phyloP scores from a whole-genome alignment of 1,139 yeast species.

The Kodamaea plutei region DNA sequence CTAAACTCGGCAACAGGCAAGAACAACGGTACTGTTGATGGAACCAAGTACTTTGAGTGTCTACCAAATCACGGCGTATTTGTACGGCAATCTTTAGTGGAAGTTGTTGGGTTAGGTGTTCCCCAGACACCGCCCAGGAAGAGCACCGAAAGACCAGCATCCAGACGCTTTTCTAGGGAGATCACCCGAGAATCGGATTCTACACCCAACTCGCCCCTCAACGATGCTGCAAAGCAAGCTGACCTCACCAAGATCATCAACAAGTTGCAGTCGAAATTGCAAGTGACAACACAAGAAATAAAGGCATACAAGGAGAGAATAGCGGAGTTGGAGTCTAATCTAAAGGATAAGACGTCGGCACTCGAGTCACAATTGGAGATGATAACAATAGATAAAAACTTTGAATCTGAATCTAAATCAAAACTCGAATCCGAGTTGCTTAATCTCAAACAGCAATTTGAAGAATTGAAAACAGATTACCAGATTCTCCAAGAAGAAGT shows the following conservation, averaged over 20 bases:
- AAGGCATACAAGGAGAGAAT: constrained; percentile 20
- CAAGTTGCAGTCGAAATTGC: constrained; percentile 40
- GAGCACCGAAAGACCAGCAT: not conserved
- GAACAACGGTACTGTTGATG: constrained; percentile 75
- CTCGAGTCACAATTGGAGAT: constrained; percentile 47
- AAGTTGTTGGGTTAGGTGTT: not conserved
- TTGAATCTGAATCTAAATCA: constrained; percentile 40
- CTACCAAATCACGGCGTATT: constrained; percentile 54
- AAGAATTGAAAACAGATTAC: constrained; percentile 37
- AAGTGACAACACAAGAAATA: constrained; percentile 28
- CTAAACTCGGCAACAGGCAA: constrained; percentile 63
- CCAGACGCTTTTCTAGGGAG: not conserved
- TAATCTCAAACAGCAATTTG: constrained; percentile 32
- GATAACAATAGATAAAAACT: constrained; percentile 51
- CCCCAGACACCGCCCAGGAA: not conserved
- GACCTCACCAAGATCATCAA: constrained; percentile 33
- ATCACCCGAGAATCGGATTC: not conserved
- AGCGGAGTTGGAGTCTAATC: constrained; percentile 16
- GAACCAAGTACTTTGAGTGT: constrained; percentile 58
- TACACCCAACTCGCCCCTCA: not conserved
- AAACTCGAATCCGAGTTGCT: constrained; percentile 27
- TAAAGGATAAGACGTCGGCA: constrained; percentile 7
- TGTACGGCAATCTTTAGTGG: constrained; percentile 36
- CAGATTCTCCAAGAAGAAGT: constrained; percentile 45
- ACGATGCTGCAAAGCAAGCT: constrained; percentile 1